phyloP scores from a whole-genome alignment of 2,329 filamentous ascomycete genomes.

The Paecilomyces variotii region DNA sequence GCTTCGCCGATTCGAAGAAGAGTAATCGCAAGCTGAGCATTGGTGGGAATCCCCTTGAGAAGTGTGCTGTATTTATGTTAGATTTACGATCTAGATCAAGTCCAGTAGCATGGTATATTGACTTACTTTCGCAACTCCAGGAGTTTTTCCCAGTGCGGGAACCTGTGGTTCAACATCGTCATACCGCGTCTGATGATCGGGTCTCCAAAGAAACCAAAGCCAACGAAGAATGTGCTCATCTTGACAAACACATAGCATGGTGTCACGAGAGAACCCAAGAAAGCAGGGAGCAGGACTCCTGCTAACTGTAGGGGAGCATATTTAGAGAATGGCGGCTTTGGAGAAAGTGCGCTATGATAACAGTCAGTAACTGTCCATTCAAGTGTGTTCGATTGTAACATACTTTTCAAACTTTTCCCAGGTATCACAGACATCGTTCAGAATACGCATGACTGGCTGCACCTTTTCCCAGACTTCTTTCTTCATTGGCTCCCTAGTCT shows the following conservation, averaged over 20 bases:
- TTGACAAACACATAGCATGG: slow-evolving; percentile 58
- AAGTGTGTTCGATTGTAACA: slow-evolving; percentile 9
- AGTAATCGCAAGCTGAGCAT: slow-evolving; percentile 74
- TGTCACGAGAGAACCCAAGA: slow-evolving; percentile 47
- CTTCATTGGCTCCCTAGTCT: slow-evolving; percentile 65
- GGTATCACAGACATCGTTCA: slow-evolving; percentile 52
- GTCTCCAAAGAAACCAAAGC: slow-evolving; percentile 72
- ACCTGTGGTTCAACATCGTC: slow-evolving; percentile 38
- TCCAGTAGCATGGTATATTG: not conserved
- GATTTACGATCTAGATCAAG: not conserved
- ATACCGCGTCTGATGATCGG: slow-evolving; percentile 59
- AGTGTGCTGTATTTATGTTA: slow-evolving; percentile 46
- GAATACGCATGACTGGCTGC: slow-evolving; percentile 60
- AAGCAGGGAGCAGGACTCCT: slow-evolving; percentile 43
- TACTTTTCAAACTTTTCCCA: slow-evolving; percentile 58
- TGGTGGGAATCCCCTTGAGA: slow-evolving; percentile 75
- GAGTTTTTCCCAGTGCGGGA: slow-evolving; percentile 67
- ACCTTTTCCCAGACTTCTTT: slow-evolving; percentile 70
- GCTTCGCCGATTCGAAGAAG: slow-evolving; percentile 73
- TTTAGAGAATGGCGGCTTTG: slow-evolving; percentile 54
- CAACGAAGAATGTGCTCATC: slow-evolving; percentile 56
- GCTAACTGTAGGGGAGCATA: slow-evolving; percentile 48
- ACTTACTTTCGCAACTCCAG: slow-evolving; percentile 59
- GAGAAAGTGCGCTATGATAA: slow-evolving; percentile 47
- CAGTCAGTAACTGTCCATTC: not conserved